Evolutionary conservation across 257 asterid species (phyloP), one percentile per base, ranked within the genome.

Genomic region (Penstemon newberryi): DNA sequence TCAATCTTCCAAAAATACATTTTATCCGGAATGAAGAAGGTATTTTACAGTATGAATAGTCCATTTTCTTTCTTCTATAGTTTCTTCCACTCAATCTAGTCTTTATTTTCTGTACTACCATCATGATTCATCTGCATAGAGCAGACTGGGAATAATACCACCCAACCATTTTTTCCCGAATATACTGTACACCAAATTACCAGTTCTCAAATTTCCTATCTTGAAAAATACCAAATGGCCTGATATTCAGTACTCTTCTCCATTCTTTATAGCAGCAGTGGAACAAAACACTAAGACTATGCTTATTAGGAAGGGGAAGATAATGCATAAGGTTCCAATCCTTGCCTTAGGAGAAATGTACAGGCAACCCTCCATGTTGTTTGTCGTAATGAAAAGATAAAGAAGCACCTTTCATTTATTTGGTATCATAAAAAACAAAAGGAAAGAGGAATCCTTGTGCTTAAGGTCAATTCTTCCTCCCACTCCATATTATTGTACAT

Each of bases 1-100:
- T 18, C 19, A 40, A 59, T 59, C 47, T 59, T 59, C 63, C 33
- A 59, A 59, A 59, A 11, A 39, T 38, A 11, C 11, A 40, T 59
- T 58, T 58, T 38, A 36, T 11, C 45, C 4, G 63, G 10, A 58
- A 6, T 25, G 33, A 25, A 39, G n/a, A 37, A 58, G 45, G 8
- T 9, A 18, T 8, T 36, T 58, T 36, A 45, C 25, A 36, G 12
- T 11, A 58, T 10, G 9, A 58, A 15, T 15, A 58, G 45, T 58
- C 45, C 63, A 58, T 25, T 25, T 25, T 25, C 11, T 5, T 36
- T 38, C 63, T 4, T 58, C 8, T 12, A 8, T 9, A 8, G 5
- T 58, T 58, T 58, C 65, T 40, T 39, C 8, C 5, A 8, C 65
- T 59, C 8, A 40, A 59, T n/a, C 41, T 9, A 7, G 19, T 8